phyloP scores from a whole-genome alignment of 371 early-diverging fungal genomes.

The Syncephalis plumigaleata region DNA sequence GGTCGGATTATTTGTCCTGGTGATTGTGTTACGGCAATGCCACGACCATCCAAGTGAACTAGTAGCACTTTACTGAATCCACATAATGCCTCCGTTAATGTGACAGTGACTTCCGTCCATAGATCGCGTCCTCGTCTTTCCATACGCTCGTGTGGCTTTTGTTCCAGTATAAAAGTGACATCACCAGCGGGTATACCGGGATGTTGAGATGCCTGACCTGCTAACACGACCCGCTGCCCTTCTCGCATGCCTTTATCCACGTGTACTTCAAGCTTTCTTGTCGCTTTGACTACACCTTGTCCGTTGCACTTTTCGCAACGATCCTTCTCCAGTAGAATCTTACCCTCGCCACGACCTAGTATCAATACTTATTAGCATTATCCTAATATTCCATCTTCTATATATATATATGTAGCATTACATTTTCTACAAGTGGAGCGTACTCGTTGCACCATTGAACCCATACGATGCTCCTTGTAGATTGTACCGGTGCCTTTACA shows the following conservation, averaged over 20 bases:
- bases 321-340: slow-evolving; percentile 45
- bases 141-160: slow-evolving; percentile 50
- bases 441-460: slow-evolving; percentile 83
- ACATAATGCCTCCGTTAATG: slow-evolving; percentile 36
- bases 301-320: slow-evolving; percentile 59
- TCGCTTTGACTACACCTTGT: slow-evolving; percentile 47
- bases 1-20: slow-evolving; percentile 61
- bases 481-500: slow-evolving; percentile 74
- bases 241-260: slow-evolving; percentile 72
- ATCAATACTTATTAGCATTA: neutral
- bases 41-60: slow-evolving; percentile 53
- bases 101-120: slow-evolving; percentile 32
- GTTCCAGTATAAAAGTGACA: slow-evolving; percentile 50
- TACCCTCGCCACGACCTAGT: slow-evolving; percentile 40
- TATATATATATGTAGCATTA: slow-evolving; percentile 3
- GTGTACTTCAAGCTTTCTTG: slow-evolving; percentile 43
- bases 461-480: slow-evolving; percentile 78
- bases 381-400: too few species aligned
- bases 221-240: slow-evolving; percentile 58
- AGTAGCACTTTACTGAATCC: slow-evolving; percentile 38
- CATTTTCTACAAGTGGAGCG: slow-evolving; percentile 85
- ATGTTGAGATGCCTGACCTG: slow-evolving; percentile 58
- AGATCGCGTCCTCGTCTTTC: slow-evolving; percentile 49
- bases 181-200: slow-evolving; percentile 38
- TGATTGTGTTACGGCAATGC: slow-evolving; percentile 38